Evolutionary conservation across 208 protist species (phyloP), one percentile per base, ranked within the genome.

Genomic region (Leishmania amazonensis): DNA sequence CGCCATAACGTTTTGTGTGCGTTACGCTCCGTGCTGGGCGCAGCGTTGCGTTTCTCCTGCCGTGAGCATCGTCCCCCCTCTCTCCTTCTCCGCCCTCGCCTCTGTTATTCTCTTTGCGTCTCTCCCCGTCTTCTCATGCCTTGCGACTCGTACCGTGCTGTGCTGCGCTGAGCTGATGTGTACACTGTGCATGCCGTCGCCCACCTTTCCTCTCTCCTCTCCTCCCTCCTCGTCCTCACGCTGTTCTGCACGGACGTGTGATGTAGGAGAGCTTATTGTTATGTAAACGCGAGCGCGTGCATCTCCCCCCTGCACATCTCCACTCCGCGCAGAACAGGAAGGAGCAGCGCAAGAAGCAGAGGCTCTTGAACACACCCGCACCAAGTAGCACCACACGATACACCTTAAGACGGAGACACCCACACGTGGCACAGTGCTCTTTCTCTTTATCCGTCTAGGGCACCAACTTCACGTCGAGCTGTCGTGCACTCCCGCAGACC

Each of bases 41-140:
- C 57, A 21, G 15, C 53, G 28, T 62, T n/a, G 83, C 1, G 19
- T 75, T 21, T 82, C 49, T 24, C 62, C 58, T n/a, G 80, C 54
- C 15, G 35, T 80, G 8, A 40, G 7, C 31, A 65, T 73, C 64
- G 72, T 40, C 21, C 45, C 62, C 21, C 45, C 62, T 65, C 45
- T 84, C 49, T 65, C 40, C 65, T 24, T 62, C 47, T 68, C 45
- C 45, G 45, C 45, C 45, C 45, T 49, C 45, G 45, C 45, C 45
- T 49, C 45, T 77, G 40, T 85, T 85, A 82, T 79, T 82, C 74
- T 67, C 58, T 80, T 68, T 68, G 35, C 45, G n/a, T 47, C 21
- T 74, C 4, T 42, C 35, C 31, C 64, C 45, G 17, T 28, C 42
- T 21, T 47, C 6, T 72, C 28, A 35, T 17, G 9, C n/a, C 6